Percentiles rank a stretch among this genome's conserved stretches.
Evolutionary conservation across 2,329 filamentous ascomycete genomes (phyloP).

Genomic region (Coniochaeta sp.): DNA sequence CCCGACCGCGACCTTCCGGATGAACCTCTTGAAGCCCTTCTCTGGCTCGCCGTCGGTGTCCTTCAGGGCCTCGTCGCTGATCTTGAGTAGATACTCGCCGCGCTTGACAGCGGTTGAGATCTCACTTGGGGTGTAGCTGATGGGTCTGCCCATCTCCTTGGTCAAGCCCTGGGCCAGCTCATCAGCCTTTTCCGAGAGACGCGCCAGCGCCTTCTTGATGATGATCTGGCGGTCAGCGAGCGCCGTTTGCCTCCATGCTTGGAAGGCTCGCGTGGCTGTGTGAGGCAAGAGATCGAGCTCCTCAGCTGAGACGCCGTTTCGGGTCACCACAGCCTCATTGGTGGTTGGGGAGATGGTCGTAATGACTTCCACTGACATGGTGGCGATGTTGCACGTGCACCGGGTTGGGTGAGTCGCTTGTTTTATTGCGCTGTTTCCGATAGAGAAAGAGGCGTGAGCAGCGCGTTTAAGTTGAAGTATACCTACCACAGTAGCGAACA

Average conservation of each 20-base stretch:
- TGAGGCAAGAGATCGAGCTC: conserved; percentile 68
- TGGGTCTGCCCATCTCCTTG: conserved; percentile 91
- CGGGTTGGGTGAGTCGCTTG: background rate
- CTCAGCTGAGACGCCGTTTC: conserved; percentile 62
- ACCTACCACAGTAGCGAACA: too few relatives aligned
- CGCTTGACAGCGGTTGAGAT: conserved; percentile 78
- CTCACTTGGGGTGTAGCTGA: conserved; percentile 78
- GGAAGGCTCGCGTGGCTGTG: conserved; percentile 67
- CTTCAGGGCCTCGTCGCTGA: conserved; percentile 69
- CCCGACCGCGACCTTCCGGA: conserved; percentile 81
- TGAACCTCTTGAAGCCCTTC: conserved; percentile 83
- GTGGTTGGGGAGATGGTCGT: conserved; percentile 86
- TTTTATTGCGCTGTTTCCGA: background rate
- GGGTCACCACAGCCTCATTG: conserved; percentile 74
- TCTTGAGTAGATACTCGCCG: conserved; percentile 77
- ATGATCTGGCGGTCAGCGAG: conserved; percentile 72
- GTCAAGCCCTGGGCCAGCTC: conserved; percentile 79
- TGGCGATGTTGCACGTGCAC: conserved; percentile 10
- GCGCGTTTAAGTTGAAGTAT: background rate
- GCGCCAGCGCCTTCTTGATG: conserved; percentile 68
- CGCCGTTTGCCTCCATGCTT: conserved; percentile 66
- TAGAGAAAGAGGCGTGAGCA: background rate
- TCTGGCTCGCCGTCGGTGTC: conserved; percentile 79
- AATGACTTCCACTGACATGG: conserved; percentile 57
- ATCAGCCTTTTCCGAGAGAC: conserved; percentile 66